A percentile compares a stretch with the other conserved stretches of the same genome.
Conservation (phyloP, 495 filamentous ascomycete species). For the Penicillium paxilli region DNA sequence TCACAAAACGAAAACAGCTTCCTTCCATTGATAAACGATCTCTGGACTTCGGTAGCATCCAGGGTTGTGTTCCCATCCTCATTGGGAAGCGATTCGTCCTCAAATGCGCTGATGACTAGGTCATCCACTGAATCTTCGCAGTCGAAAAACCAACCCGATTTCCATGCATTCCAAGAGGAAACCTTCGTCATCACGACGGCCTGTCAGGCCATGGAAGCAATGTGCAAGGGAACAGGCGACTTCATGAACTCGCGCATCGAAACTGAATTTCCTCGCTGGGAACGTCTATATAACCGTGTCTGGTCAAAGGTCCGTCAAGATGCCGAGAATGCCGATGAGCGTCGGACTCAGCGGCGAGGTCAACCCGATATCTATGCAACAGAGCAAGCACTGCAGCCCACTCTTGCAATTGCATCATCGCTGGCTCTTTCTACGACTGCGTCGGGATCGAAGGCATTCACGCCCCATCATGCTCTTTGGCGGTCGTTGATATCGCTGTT, state of each 20-base stretch:
- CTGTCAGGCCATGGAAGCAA: conserved; percentile 59
- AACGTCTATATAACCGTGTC: conserved; percentile 40
- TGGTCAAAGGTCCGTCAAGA: conserved; percentile 43
- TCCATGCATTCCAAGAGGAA: conserved; percentile 59
- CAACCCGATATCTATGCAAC: neutral
- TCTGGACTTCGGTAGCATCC: conserved; percentile 78
- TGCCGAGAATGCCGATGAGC: conserved; percentile 32
- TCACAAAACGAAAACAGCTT: conserved; percentile 76
- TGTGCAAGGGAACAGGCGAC: conserved; percentile 67
- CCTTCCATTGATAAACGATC: conserved; percentile 81
- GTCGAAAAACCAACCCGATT: conserved; percentile 17
- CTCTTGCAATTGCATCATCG: conserved; percentile 15
- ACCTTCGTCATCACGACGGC: conserved; percentile 71
- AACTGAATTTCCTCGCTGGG: conserved; percentile 63
- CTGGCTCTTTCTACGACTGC: conserved; percentile 27
- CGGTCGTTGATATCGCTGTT: conserved; percentile 40
- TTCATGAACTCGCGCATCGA: conserved; percentile 75
- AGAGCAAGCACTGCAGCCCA: neutral
- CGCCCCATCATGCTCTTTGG: conserved; percentile 40
- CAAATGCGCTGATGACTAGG: conserved; percentile 24
- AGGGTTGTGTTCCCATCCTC: conserved; percentile 56
- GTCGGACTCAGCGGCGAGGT: conserved; percentile 24
- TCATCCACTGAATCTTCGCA: conserved; percentile 8
- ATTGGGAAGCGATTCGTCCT: conserved; percentile 19
- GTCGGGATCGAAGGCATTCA: conserved; percentile 33